A percentile compares a stretch with the other conserved stretches of the same genome.
phyloP scores from a whole-genome alignment of 202 grass and related monocot genomes.

The Carex sylvatica region DNA sequence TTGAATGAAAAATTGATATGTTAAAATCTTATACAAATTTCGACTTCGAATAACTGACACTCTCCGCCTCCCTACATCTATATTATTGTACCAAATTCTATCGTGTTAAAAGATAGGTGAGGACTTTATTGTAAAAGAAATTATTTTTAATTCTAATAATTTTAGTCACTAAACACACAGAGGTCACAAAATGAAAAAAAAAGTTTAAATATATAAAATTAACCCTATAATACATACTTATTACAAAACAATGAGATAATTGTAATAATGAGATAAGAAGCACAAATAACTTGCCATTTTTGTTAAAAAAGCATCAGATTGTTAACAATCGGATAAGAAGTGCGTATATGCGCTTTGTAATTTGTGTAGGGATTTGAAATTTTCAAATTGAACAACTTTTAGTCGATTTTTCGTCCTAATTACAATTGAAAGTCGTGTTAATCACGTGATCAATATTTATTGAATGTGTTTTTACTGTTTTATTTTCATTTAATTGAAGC shows the following conservation, averaged over 20 bases:
- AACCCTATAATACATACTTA: background rate
- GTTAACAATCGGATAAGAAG: too few species aligned
- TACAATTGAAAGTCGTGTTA: background rate
- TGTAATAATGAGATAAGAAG: background rate
- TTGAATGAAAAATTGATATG: too few species aligned
- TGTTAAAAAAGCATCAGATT: background rate
- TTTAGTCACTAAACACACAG: background rate
- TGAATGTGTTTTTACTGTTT: constrained; percentile 16
- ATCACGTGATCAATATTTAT: background rate
- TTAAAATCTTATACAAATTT: background rate
- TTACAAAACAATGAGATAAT: background rate
- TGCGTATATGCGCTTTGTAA: background rate
- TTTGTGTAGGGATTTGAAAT: background rate
- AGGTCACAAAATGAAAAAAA: background rate
- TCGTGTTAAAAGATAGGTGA: background rate
- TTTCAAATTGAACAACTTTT: background rate
- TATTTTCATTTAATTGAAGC: constrained; percentile 12
- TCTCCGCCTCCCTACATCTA: background rate
- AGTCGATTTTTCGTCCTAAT: background rate
- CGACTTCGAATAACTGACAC: background rate
- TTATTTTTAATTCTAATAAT: background rate
- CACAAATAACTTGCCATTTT: background rate
- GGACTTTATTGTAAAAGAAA: too few species aligned
- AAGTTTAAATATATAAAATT: background rate
- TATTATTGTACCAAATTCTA: background rate